Base-by-base conservation (phyloP, 331 rosid genomes). In the Saraca asoca region DNA sequence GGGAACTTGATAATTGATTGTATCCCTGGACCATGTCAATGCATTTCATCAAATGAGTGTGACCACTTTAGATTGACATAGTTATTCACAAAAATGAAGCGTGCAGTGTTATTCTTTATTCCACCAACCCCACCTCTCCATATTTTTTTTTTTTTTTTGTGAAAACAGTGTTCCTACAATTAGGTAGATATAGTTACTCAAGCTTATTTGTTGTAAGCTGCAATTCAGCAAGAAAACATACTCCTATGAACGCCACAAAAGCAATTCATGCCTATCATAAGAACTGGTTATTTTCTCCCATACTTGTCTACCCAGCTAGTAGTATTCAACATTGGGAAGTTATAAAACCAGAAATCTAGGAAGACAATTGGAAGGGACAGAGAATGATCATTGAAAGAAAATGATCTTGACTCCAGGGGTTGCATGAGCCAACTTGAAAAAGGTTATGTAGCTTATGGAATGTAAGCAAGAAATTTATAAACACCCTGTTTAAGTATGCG, bases 341-440 rank as follows among this genome's bases (percentile, higher is more conserved):
- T 24, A 5, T 42, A n/a, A n/a, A n/a, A n/a, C n/a, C n/a, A n/a
- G 43, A 51, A 52, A 60, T 34, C 46, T 34, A 58, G 67, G n/a
- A 51, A 48, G 64, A 7, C 19, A 51, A 18, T 31, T 41, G 33
- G 29, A 60, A 59, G 17, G 19, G 18, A 58, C 37, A 6, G 1
- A 62, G 2, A 68, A 10, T 15, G 43, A 31, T 31, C 59, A 62
- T 20, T 42, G 35, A 67, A 66, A 24, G 46, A 31, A 58, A 24
- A 24, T 39, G 18, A 5, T 24, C n/a, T 69, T 63, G 50, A 65
- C n/a, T 51, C 44, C 43, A 12, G 14, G 50, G 14, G 2, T 5
- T 7, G 38, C n/a, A 59, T 24, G 34, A 17, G 5, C 49, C 15
- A 9, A 69, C n/a, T 58, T 37, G 15, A 48, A 37, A 51, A 49